These are phyloP conservation scores for Fusarium kyushuense DNA, from an alignment of 2,329 filamentous ascomycete genomes.

Conservation along the genomic window DNA sequence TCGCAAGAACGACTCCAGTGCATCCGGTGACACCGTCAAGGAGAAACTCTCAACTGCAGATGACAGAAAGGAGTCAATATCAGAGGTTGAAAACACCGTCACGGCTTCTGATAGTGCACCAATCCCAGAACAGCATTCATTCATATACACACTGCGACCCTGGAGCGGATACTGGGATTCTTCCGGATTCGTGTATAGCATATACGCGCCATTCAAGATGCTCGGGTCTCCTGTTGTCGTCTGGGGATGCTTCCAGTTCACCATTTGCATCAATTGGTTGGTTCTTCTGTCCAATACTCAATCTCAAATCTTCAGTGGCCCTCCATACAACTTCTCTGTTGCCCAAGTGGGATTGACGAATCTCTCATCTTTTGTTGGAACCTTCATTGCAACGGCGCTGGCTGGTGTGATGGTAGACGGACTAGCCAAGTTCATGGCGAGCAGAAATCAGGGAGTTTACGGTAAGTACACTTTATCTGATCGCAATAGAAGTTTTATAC, in stretches of 20 bases:
- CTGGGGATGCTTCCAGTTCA: slow-evolving; percentile 2
- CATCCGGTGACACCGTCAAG: fast-evolving
- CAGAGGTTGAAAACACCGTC: not conserved
- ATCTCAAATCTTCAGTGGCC: not conserved
- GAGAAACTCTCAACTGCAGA: fast-evolving
- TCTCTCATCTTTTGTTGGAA: not conserved
- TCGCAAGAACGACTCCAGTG: fast-evolving
- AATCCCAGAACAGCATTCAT: fast-evolving
- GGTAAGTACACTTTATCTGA: not conserved
- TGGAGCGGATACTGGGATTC: slow-evolving; percentile 1
- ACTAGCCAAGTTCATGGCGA: not conserved
- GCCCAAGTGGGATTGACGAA: not conserved
- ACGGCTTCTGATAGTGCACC: fast-evolving
- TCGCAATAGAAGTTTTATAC: not conserved
- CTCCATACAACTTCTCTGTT: slow-evolving; percentile 4
- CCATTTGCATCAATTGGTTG: not conserved
- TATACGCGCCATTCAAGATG: slow-evolving; percentile 2
- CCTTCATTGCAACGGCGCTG: not conserved
- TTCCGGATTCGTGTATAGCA: not conserved
- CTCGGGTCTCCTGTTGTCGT: slow-evolving; percentile 3
- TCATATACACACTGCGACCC: not conserved
- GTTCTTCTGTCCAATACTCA: fast-evolving
- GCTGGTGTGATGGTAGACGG: not conserved
- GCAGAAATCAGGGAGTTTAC: not conserved
- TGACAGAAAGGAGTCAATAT: not conserved